phyloP scores from a whole-genome alignment of 2,329 filamentous ascomycete genomes.

The Fusarium chuoi region DNA sequence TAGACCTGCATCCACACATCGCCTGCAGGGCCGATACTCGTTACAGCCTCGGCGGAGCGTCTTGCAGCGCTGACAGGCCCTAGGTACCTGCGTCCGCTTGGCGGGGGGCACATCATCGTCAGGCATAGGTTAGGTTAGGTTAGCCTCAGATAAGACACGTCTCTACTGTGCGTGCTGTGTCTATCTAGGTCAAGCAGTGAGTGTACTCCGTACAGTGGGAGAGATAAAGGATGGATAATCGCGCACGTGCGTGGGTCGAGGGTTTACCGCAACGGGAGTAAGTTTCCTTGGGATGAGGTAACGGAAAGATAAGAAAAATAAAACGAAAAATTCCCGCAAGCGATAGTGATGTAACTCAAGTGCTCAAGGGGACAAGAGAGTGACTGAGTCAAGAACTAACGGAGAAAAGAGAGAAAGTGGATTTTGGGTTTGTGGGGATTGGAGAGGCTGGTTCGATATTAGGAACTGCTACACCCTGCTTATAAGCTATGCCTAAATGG shows the following conservation, averaged over 20 bases:
- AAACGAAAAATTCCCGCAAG: not conserved
- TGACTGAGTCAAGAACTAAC: not conserved
- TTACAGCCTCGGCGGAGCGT: constrained; percentile 56
- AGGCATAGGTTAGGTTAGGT: not conserved
- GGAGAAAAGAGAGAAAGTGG: not conserved
- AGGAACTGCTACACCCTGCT: constrained; percentile 12
- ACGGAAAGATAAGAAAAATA: constrained; percentile 24
- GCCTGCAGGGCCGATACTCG: constrained; percentile 56
- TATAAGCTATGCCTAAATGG: not conserved
- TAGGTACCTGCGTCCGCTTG: constrained; percentile 55
- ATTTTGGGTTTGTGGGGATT: not conserved
- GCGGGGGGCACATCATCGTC: constrained; percentile 26
- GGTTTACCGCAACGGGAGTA: not conserved
- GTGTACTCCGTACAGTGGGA: not conserved
- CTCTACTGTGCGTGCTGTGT: not conserved
- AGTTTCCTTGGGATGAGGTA: constrained; percentile 15
- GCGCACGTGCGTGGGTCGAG: constrained; percentile 16
- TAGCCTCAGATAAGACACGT: constrained; percentile 3
- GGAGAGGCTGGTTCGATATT: not conserved
- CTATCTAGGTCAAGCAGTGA: not conserved
- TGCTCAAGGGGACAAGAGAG: not conserved
- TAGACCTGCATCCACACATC: constrained; percentile 56
- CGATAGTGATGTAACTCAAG: not conserved
- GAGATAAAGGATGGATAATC: constrained; percentile 24
- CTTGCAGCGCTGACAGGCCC: constrained; percentile 57